These are phyloP conservation scores for Nitzschia palea DNA, from an alignment of 108 stramenopile genomes.

Conservation along the genomic window DNA sequence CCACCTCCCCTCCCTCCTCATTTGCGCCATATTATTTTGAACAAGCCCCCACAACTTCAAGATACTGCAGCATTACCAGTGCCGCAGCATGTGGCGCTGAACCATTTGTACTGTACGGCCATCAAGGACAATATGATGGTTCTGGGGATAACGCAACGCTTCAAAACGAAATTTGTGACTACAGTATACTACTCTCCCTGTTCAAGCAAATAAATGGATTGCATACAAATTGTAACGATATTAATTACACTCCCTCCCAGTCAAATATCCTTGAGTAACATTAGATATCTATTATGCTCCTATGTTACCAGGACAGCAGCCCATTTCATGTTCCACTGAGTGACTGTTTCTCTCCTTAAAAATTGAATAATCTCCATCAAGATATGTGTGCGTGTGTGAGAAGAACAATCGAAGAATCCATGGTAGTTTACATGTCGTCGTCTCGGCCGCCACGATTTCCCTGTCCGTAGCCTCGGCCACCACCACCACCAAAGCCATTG, in stretches of 20 bases:
- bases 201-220: constrained; percentile 15
- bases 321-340: too few relatives aligned
- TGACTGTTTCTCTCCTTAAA: too few relatives aligned
- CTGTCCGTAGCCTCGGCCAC: constrained; percentile 8
- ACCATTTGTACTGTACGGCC: constrained; percentile 99
- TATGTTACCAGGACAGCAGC: too few relatives aligned
- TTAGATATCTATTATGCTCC: too few relatives aligned
- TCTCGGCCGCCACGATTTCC: background rate
- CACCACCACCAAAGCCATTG: constrained; percentile 20
- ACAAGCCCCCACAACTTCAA: constrained; percentile 89
- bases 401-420: too few relatives aligned
- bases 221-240: too few relatives aligned
- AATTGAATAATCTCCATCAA: too few relatives aligned
- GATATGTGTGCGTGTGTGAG: too few relatives aligned
- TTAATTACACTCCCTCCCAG: too few relatives aligned
- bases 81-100: constrained; percentile 98
- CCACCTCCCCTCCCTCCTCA: constrained; percentile 99
- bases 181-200: constrained; percentile 96
- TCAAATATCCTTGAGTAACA: too few relatives aligned
- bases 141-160: constrained; percentile 95
- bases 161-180: constrained; percentile 95
- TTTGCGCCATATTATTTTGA: constrained; percentile 97
- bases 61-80: constrained; percentile 93
- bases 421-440: constrained; percentile 5
- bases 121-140: constrained; percentile 99